Percentiles rank a stretch among this genome's conserved stretches.
Evolutionary conservation across 208 protist species (phyloP).

Genomic region (Leishmania mexicana): DNA sequence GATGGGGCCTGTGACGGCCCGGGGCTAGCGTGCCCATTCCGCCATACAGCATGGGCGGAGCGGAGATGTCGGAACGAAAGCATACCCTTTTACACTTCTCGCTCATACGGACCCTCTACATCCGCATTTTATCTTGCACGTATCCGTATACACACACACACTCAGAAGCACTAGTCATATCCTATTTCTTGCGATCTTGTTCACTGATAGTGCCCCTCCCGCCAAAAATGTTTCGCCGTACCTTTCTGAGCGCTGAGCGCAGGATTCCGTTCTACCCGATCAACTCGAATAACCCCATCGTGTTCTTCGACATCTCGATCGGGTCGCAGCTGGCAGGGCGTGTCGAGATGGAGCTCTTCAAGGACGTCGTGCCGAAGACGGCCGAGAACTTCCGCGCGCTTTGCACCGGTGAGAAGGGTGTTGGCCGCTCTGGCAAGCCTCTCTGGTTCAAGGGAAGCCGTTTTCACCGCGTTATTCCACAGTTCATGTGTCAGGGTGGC

Average conservation of each 20-base stretch:
- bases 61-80: not conserved
- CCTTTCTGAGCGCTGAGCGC: constrained; percentile 52
- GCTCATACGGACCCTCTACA: not conserved
- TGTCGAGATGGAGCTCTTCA: constrained; percentile 94
- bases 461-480: constrained; percentile 96
- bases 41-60: not conserved
- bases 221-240: constrained; percentile 19
- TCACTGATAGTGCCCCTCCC: not conserved
- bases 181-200: constrained; percentile 1
- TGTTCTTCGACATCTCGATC: constrained; percentile 95
- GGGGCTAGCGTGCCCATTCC: not conserved
- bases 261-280: constrained; percentile 86
- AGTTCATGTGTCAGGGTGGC: constrained; percentile 96
- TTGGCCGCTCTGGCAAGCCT: constrained; percentile 83
- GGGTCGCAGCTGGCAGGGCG: constrained; percentile 79
- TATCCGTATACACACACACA: constrained; percentile 3
- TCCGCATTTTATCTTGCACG: not conserved
- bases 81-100: not conserved
- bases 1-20: not conserved
- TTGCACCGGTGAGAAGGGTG: constrained; percentile 92
- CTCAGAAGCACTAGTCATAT: constrained; percentile 1
- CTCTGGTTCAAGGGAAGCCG: constrained; percentile 95
- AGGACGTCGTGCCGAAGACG: constrained; percentile 93
- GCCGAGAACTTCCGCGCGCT: constrained; percentile 95
- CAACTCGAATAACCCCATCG: constrained; percentile 77